Evolutionary conservation across 345 rosid genomes (phyloP).

Genomic region (Gossypium turneri): DNA sequence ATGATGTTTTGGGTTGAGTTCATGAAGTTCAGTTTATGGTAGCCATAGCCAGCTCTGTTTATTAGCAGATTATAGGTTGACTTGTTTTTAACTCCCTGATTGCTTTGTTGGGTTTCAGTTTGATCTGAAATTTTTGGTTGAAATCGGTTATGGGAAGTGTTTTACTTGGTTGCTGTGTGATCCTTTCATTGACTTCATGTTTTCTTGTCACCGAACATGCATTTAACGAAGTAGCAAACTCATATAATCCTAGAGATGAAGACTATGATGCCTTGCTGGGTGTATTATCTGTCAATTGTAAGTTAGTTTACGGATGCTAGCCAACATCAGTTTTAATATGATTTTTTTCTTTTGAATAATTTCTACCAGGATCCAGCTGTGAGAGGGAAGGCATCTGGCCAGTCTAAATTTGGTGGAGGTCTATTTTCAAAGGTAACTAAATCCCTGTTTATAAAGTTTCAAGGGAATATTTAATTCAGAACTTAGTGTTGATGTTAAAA

Average conservation of each 20-base stretch:
- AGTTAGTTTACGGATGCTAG: neutral
- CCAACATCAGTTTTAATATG: neutral
- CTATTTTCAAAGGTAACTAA: slow-evolving; percentile 47
- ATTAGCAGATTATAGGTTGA: too few relatives aligned
- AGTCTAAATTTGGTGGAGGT: slow-evolving; percentile 44
- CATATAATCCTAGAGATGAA: neutral
- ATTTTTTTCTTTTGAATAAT: neutral
- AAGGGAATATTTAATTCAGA: neutral
- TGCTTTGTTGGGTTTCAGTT: neutral
- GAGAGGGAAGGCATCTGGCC: slow-evolving; percentile 39
- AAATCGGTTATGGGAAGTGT: neutral
- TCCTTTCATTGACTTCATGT: neutral
- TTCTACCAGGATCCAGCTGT: slow-evolving; percentile 46
- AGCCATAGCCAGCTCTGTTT: slow-evolving; percentile 7
- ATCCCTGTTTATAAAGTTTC: slow-evolving; percentile 4
- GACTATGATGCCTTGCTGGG: too few relatives aligned
- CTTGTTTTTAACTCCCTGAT: neutral
- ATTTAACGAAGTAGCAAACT: neutral
- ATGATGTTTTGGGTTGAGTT: neutral
- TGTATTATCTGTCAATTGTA: too few relatives aligned
- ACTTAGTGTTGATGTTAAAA: neutral
- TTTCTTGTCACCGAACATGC: neutral
- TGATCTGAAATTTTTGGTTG: slow-evolving; percentile 4
- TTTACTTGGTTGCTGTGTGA: slow-evolving; percentile 5
- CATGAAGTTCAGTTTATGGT: slow-evolving; percentile 7